phyloP scores from a whole-genome alignment of 23 red algal genomes.

The Agarophyton chilense region DNA sequence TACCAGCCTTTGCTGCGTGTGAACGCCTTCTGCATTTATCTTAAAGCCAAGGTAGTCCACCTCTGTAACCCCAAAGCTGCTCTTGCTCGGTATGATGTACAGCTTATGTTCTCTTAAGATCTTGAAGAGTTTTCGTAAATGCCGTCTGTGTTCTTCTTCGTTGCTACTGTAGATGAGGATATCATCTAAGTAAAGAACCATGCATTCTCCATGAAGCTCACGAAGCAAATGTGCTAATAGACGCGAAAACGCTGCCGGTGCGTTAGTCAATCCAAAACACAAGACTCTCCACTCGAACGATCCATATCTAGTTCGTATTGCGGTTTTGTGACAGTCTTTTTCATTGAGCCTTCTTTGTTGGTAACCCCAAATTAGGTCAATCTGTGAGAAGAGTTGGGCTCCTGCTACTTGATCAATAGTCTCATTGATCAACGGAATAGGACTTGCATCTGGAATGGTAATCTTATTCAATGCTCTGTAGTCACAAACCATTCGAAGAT shows the following conservation, averaged over 20 bases:
- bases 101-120: constrained; percentile 33
- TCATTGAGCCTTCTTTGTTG: constrained; percentile 39
- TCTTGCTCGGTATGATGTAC: constrained; percentile 31
- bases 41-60: constrained; percentile 44
- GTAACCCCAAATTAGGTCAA: constrained; percentile 42
- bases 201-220: constrained; percentile 14
- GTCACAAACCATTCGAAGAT: constrained; percentile 31
- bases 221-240: neutral
- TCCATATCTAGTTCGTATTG: constrained; percentile 38
- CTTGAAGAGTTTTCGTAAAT: constrained; percentile 20
- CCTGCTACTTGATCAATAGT: constrained; percentile 45
- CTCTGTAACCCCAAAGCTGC: constrained; percentile 17
- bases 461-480: constrained; percentile 54
- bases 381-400: constrained; percentile 43
- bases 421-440: constrained; percentile 44
- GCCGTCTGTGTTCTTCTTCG: constrained; percentile 36
- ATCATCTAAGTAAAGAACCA: constrained; percentile 51
- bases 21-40: constrained; percentile 12
- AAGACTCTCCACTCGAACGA: constrained; percentile 46
- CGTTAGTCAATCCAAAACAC: constrained; percentile 38
- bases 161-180: constrained; percentile 40
- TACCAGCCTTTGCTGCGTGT: neutral
- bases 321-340: constrained; percentile 1
- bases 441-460: constrained; percentile 23
- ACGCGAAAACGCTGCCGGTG: constrained; percentile 41